Evolutionary conservation across 2,329 filamentous ascomycete genomes (phyloP).

Genomic region (Scortechinia acanthostroma): DNA sequence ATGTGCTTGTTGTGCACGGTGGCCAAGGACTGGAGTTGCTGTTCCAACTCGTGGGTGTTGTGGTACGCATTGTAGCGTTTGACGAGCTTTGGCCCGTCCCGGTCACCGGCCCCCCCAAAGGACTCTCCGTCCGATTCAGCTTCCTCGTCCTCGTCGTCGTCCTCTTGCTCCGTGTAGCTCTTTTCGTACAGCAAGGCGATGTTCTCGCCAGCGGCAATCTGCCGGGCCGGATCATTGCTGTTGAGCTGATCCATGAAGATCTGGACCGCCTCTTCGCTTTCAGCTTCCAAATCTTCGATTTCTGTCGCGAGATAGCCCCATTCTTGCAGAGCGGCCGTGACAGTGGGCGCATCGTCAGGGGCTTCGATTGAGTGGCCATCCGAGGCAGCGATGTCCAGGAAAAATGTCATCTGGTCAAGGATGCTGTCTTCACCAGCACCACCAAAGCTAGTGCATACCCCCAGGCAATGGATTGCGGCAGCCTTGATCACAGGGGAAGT

Average conservation of each 20-base stretch:
- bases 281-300: constrained; percentile 44
- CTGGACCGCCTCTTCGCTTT: constrained; percentile 58
- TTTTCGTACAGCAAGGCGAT: constrained; percentile 69
- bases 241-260: constrained; percentile 66
- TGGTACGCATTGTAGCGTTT: constrained; percentile 65
- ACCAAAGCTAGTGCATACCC: constrained; percentile 55
- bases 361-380: constrained; percentile 54
- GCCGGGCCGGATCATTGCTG: constrained; percentile 50
- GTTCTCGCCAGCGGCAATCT: constrained; percentile 65
- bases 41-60: constrained; percentile 50
- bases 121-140: constrained; percentile 25
- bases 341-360: constrained; percentile 44
- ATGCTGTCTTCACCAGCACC: constrained; percentile 34
- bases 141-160: constrained; percentile 31
- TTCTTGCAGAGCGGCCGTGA: constrained; percentile 37
- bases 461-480: constrained; percentile 60
- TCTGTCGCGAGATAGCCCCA: neutral
- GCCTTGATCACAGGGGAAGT: constrained; percentile 47
- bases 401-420: constrained; percentile 38
- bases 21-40: constrained; percentile 50
- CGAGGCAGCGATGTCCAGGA: constrained; percentile 56
- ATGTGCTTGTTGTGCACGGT: constrained; percentile 52
- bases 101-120: constrained; percentile 4
- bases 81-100: constrained; percentile 30
- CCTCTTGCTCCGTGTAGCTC: constrained; percentile 33